phyloP scores from a whole-genome alignment of 1,139 yeast species.

The Candida frijolesensis region DNA sequence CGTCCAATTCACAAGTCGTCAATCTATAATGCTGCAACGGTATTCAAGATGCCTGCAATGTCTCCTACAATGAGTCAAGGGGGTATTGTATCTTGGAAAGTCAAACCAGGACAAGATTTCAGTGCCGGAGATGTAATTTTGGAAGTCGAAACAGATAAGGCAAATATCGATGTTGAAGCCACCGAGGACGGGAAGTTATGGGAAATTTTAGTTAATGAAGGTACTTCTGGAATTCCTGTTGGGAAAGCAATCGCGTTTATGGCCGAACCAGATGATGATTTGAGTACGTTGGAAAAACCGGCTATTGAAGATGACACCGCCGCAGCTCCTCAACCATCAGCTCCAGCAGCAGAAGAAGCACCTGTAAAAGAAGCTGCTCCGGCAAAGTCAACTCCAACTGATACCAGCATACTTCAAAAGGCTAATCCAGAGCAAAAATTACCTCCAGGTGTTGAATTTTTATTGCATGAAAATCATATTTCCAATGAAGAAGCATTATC shows the following conservation, averaged over 20 bases:
- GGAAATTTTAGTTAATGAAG: conserved; percentile 70
- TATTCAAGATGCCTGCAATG: conserved; percentile 96
- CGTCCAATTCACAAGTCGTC: conserved; percentile 23
- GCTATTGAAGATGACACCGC: conserved; percentile 26
- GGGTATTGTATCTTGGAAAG: conserved; percentile 93
- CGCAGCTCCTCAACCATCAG: conserved; percentile 12
- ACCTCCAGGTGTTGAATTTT: conserved; percentile 77
- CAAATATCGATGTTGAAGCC: conserved; percentile 91
- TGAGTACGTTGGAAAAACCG: conserved; percentile 65
- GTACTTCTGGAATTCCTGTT: conserved; percentile 79
- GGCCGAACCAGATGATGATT: conserved; percentile 88
- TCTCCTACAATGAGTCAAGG: conserved; percentile 99
- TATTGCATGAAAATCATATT: conserved; percentile 63
- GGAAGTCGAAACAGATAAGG: conserved; percentile 93
- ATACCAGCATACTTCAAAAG: conserved; percentile 24
- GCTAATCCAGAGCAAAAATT: conserved; percentile 70
- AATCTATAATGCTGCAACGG: conserved; percentile 46
- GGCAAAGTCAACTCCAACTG: conserved; percentile 8
- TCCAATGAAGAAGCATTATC: conserved; percentile 67
- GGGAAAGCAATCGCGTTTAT: conserved; percentile 85
- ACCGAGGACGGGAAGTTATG: conserved; percentile 89
- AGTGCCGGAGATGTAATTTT: conserved; percentile 82
- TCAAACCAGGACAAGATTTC: conserved; percentile 77
- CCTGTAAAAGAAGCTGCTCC: conserved; percentile 20
- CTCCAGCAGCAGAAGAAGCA: conserved; percentile 19